Evolutionary conservation across 192 early-diverging fungal genomes (phyloP).

Genomic region (Umbelopsis ramanniana): DNA sequence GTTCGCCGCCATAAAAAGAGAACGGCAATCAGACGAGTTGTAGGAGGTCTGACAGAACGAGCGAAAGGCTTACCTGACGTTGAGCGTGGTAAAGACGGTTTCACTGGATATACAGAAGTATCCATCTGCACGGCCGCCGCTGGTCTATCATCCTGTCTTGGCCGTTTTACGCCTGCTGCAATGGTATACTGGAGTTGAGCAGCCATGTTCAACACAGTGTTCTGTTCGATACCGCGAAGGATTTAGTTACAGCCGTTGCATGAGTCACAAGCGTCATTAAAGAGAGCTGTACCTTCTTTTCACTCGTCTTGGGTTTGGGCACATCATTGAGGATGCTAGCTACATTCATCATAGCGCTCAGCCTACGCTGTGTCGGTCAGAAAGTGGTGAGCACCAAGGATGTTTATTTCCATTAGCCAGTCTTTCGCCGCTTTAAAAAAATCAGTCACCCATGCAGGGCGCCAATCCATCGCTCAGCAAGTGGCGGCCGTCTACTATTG

Average conservation of each 20-base stretch:
- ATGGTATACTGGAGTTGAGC: conserved; percentile 10
- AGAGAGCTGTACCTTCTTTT: neutral
- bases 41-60: neutral
- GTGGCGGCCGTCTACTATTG: no score
- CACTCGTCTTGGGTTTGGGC: neutral
- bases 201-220: neutral
- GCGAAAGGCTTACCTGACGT: neutral
- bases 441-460: no score
- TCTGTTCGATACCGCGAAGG: neutral
- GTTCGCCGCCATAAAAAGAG: neutral
- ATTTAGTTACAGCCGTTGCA: neutral
- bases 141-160: neutral
- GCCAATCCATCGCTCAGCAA: no score
- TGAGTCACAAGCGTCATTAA: no score
- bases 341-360: conserved; percentile 16
- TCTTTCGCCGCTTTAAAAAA: no score
- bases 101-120: conserved; percentile 1
- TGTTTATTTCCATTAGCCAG: no score
- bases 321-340: conserved; percentile 14
- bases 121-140: neutral
- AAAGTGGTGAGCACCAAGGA: no score
- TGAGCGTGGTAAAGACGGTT: neutral
- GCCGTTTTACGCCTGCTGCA: neutral
- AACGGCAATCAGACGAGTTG: neutral
- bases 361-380: neutral